Conservation (phyloP, 169 alveolate species). For the Blepharisma undulans region DNA sequence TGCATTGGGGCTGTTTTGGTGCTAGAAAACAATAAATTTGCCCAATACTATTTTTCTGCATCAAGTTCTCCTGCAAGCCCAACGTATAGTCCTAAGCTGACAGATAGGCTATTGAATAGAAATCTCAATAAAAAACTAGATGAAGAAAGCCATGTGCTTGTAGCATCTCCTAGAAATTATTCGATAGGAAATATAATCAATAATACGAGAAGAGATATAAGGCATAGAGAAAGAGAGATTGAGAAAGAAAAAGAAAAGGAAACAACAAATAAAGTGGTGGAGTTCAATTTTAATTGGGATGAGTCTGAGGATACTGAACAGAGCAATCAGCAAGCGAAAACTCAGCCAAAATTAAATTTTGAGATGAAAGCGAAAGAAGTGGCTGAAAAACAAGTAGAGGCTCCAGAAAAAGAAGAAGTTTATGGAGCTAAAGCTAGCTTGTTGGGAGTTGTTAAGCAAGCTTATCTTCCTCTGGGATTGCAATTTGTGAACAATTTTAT, state of each 20-base stretch:
- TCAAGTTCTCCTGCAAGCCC: constrained; percentile 19
- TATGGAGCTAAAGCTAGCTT: background rate
- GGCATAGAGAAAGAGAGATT: background rate
- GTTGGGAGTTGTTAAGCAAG: background rate
- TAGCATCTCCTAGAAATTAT: background rate
- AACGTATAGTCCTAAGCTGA: background rate
- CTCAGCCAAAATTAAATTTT: background rate
- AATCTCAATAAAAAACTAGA: background rate
- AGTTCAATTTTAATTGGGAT: background rate
- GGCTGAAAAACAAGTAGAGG: background rate
- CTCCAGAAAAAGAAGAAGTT: background rate
- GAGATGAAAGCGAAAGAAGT: background rate
- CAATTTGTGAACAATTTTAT: background rate
- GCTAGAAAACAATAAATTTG: background rate
- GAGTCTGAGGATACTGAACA: background rate
- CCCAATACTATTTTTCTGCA: constrained; percentile 6
- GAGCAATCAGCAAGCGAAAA: background rate
- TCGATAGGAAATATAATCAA: background rate
- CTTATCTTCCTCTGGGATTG: background rate
- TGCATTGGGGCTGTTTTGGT: background rate
- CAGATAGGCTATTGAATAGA: background rate
- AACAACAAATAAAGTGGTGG: background rate
- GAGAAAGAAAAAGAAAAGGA: background rate
- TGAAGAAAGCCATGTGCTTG: background rate
- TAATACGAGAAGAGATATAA: background rate